Evolutionary conservation across 164 flowering plant genomes (phyloP).

Genomic region (Aristolochia fimbriata): DNA sequence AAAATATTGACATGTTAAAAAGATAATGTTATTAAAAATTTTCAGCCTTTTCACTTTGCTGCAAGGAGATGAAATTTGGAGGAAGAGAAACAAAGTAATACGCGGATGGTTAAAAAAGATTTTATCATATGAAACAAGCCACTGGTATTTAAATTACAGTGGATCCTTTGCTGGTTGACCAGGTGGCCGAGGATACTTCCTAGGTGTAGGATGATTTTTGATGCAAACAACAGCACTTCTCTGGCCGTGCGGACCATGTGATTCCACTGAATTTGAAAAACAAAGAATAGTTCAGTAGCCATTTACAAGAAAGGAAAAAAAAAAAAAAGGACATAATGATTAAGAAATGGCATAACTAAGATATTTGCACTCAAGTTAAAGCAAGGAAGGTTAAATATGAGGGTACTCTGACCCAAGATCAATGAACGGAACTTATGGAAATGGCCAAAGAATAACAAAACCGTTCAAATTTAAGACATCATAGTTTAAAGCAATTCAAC

Average conservation of each 20-base stretch:
- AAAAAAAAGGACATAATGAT: not conserved
- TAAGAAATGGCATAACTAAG: not conserved
- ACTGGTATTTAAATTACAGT: constrained; percentile 19
- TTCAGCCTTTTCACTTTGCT: no score
- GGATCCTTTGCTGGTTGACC: constrained; percentile 79
- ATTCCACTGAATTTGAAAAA: constrained; percentile 50
- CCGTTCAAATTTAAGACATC: not conserved
- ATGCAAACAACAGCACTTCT: constrained; percentile 68
- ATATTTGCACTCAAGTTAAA: no score
- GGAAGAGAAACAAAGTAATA: no score
- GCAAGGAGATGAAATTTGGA: no score
- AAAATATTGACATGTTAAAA: no score
- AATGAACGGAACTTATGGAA: not conserved
- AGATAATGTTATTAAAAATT: no score
- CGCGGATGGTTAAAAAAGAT: no score
- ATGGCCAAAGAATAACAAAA: not conserved
- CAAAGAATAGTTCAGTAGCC: not conserved
- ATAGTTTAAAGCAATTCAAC: not conserved
- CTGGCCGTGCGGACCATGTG: constrained; percentile 77
- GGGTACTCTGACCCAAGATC: not conserved
- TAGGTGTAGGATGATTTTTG: constrained; percentile 56
- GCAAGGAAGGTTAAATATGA: not conserved
- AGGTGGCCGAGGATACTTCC: constrained; percentile 77
- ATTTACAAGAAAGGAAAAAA: not conserved
- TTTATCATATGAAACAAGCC: no score